These are phyloP conservation scores for Pichia sp. DNA, from an alignment of 1,139 yeast genomes.

Conservation along the genomic window DNA sequence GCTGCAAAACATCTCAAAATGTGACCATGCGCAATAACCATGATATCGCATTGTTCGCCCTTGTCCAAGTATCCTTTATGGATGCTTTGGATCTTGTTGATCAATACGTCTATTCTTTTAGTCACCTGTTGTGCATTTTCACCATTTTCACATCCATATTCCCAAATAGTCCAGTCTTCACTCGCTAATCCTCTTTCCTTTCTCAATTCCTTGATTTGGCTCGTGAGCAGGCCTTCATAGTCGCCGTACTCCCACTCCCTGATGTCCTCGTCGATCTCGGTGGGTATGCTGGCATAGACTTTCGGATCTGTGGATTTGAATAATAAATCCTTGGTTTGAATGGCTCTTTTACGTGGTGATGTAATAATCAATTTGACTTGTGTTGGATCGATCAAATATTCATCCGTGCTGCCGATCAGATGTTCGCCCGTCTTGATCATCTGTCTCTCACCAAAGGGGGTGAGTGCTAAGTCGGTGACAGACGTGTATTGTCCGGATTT, in stretches of 20 bases:
- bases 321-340: constrained; percentile 63
- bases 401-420: constrained; percentile 54
- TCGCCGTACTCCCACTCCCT: constrained; percentile 98
- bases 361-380: constrained; percentile 63
- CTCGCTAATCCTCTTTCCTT: constrained; percentile 59
- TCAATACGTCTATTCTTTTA: constrained; percentile 66
- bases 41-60: constrained; percentile 61
- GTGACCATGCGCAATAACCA: constrained; percentile 93
- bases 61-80: constrained; percentile 61
- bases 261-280: constrained; percentile 60
- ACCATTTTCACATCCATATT: constrained; percentile 92
- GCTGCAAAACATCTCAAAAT: constrained; percentile 86
- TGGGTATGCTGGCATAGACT: constrained; percentile 32
- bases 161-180: constrained; percentile 79
- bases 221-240: constrained; percentile 79
- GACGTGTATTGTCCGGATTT: constrained; percentile 91
- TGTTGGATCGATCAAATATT: constrained; percentile 61
- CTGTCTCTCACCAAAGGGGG: constrained; percentile 73
- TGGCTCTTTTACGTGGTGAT: constrained; percentile 82
- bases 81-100: constrained; percentile 56
- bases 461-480: constrained; percentile 73
- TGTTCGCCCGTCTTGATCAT: constrained; percentile 72
- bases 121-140: constrained; percentile 67
- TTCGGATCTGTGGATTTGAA: constrained; percentile 25
- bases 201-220: constrained; percentile 62